These are phyloP conservation scores for Dacryopinax primogenitus DNA, from an alignment of 768 basidiomycete species.

Conservation along the genomic window DNA sequence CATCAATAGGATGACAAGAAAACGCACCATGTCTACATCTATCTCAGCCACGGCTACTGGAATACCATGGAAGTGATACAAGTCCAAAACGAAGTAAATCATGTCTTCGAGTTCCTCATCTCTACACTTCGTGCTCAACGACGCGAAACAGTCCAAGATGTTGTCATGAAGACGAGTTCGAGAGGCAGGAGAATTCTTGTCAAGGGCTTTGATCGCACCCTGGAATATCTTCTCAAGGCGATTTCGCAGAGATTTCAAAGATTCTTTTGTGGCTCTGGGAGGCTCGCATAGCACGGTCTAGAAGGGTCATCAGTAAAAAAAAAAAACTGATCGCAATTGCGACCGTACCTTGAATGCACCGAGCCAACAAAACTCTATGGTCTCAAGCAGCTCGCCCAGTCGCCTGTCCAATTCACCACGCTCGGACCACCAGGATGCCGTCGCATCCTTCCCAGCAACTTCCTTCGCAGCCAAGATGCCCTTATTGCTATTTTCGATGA, in stretches of 20 bases:
- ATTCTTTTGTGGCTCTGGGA: slow-evolving; percentile 36
- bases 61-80: slow-evolving; percentile 87
- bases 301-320: background rate
- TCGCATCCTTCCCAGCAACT: slow-evolving; percentile 53
- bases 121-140: slow-evolving; percentile 62
- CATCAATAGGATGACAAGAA: too few species aligned
- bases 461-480: slow-evolving; percentile 58
- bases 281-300: slow-evolving; percentile 26
- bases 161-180: slow-evolving; percentile 44
- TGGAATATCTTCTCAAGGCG: slow-evolving; percentile 68
- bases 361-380: slow-evolving; percentile 92
- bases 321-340: background rate
- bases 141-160: slow-evolving; percentile 76
- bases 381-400: slow-evolving; percentile 58
- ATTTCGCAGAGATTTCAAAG: slow-evolving; percentile 44
- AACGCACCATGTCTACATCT: slow-evolving; percentile 68
- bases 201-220: slow-evolving; percentile 44
- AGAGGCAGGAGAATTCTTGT: slow-evolving; percentile 38
- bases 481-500: slow-evolving; percentile 66
- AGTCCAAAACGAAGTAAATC: slow-evolving; percentile 82
- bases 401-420: slow-evolving; percentile 63
- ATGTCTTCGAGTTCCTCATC: slow-evolving; percentile 95
- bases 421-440: slow-evolving; percentile 76
- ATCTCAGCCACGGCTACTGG: slow-evolving; percentile 82
- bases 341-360: slow-evolving; percentile 88